Conservation (phyloP, 2,329 filamentous ascomycete species). For the Corynespora cassiicola region DNA sequence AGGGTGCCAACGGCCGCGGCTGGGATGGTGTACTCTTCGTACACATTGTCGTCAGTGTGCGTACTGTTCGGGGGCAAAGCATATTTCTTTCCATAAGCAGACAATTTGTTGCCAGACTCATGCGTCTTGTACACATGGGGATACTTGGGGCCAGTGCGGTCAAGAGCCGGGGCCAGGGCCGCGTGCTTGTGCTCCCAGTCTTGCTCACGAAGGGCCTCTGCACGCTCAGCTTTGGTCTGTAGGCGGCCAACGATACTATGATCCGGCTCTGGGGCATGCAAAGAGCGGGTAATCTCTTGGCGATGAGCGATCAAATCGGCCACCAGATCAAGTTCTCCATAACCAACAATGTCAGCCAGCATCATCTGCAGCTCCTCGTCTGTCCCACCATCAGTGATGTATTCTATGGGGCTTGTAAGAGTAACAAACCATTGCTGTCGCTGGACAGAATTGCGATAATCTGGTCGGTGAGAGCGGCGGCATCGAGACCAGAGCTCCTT, state of each 20-base stretch:
- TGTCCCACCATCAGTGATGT: too few relatives aligned
- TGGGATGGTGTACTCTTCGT: constrained; percentile 89
- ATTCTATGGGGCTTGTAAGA: too few relatives aligned
- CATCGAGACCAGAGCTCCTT: constrained; percentile 70
- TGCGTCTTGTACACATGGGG: constrained; percentile 92
- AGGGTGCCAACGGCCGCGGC: constrained; percentile 79
- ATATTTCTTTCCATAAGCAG: constrained; percentile 80
- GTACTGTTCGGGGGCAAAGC: constrained; percentile 78
- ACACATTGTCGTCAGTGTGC: constrained; percentile 75
- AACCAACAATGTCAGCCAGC: constrained; percentile 88
- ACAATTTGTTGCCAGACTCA: constrained; percentile 84
- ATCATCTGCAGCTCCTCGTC: constrained; percentile 92
- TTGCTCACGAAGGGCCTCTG: constrained; percentile 75
- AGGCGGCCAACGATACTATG: constrained; percentile 63
- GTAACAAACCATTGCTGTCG: constrained; percentile 54
- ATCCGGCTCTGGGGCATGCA: constrained; percentile 41
- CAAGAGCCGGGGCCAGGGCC: constrained; percentile 71
- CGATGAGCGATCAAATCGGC: constrained; percentile 86
- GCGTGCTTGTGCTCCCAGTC: constrained; percentile 86
- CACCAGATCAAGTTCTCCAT: constrained; percentile 91
- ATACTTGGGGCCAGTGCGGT: constrained; percentile 76
- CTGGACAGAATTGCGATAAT: constrained; percentile 77
- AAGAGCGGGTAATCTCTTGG: constrained; percentile 61
- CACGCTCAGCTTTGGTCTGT: constrained; percentile 77
- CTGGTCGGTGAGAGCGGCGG: constrained; percentile 77